Conservation (phyloP, 805 yeast genomes). For the Saturnispora besseyi region DNA sequence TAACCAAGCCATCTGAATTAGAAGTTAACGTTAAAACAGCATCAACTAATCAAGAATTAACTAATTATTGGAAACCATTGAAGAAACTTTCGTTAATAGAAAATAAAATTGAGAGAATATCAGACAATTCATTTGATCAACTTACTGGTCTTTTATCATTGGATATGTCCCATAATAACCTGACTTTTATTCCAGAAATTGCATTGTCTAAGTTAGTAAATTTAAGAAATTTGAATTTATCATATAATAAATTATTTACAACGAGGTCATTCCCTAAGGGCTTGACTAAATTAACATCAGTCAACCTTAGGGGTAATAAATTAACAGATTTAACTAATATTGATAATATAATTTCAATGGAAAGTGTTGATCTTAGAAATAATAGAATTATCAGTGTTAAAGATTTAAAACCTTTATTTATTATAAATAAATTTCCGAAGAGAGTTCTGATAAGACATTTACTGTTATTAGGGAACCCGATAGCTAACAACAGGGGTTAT, state of each 20-base stretch:
- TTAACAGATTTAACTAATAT: slow-evolving; percentile 35
- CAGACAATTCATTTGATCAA: slow-evolving; percentile 24
- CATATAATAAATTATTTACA: slow-evolving; percentile 36
- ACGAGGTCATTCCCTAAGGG: slow-evolving; percentile 29
- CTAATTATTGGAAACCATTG: slow-evolving; percentile 28
- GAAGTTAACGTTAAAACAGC: background rate
- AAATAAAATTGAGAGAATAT: slow-evolving; percentile 28
- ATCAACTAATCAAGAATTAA: background rate
- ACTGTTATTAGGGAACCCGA: slow-evolving; percentile 32
- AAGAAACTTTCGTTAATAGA: slow-evolving; percentile 35
- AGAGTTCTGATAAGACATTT: slow-evolving; percentile 21
- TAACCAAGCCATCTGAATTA: background rate
- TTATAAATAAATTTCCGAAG: slow-evolving; percentile 15
- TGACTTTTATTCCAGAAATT: slow-evolving; percentile 39
- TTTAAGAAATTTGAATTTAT: slow-evolving; percentile 44
- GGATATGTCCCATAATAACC: slow-evolving; percentile 47
- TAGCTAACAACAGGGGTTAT: slow-evolving; percentile 32
- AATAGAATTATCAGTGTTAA: slow-evolving; percentile 33
- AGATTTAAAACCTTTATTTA: slow-evolving; percentile 34
- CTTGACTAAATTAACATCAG: slow-evolving; percentile 35
- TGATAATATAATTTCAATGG: slow-evolving; percentile 34
- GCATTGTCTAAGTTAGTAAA: slow-evolving; percentile 41
- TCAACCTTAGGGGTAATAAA: slow-evolving; percentile 44
- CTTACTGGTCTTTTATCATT: slow-evolving; percentile 31
- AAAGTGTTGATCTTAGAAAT: slow-evolving; percentile 45